Conservation (phyloP, 1,284 basidiomycete genomes). For the Malassezia dermatis region DNA sequence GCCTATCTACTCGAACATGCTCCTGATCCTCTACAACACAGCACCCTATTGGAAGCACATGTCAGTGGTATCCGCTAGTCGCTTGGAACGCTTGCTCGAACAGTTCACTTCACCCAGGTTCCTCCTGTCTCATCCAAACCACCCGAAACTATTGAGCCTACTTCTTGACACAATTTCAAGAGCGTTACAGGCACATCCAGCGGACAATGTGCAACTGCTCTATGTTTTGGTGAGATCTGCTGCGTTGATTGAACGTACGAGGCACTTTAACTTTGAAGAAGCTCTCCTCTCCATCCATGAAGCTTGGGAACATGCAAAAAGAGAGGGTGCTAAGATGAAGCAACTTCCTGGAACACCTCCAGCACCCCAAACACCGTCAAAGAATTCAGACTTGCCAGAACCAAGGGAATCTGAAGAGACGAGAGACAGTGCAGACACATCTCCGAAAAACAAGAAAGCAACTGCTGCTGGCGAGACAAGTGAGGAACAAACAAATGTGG, state of each 20-base stretch:
- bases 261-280: slow-evolving; percentile 64
- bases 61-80: slow-evolving; percentile 63
- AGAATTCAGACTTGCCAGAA: background rate
- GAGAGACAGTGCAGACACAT: background rate
- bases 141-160: slow-evolving; percentile 81
- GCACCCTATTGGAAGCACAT: slow-evolving; percentile 75
- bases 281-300: background rate
- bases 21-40: slow-evolving; percentile 76
- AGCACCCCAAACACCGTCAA: background rate
- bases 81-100: slow-evolving; percentile 73
- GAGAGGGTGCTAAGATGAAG: slow-evolving; percentile 19
- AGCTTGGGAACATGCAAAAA: background rate
- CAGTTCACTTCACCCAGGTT: slow-evolving; percentile 81
- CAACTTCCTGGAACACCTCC: slow-evolving; percentile 23
- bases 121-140: slow-evolving; percentile 80
- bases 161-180: slow-evolving; percentile 85
- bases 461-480: no score
- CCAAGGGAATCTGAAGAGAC: background rate
- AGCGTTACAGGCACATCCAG: slow-evolving; percentile 54
- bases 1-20: slow-evolving; percentile 62
- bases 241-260: slow-evolving; percentile 71
- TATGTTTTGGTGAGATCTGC: slow-evolving; percentile 75
- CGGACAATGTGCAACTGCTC: slow-evolving; percentile 72
- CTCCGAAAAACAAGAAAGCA: background rate
- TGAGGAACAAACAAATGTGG: background rate